A percentile compares a stretch with the other conserved stretches of the same genome.
Evolutionary conservation across 192 early-diverging fungal genomes (phyloP).

Genomic region (Paraglomus occultum): DNA sequence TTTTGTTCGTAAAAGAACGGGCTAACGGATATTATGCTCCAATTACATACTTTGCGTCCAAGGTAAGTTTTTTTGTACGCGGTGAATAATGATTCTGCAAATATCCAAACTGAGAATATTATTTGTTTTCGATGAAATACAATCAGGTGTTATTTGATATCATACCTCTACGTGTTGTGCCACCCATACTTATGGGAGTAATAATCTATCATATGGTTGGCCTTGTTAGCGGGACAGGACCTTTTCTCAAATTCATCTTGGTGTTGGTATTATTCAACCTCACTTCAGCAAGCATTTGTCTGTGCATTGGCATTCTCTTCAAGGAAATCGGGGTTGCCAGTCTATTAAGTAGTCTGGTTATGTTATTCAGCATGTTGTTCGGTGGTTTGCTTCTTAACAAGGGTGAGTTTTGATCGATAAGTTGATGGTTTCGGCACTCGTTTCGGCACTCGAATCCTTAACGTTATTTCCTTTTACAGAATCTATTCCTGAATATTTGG

Average conservation of each 20-base stretch:
- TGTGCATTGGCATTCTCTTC: constrained; percentile 69
- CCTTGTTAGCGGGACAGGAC: constrained; percentile 50
- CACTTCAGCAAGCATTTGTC: constrained; percentile 66
- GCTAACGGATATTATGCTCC: constrained; percentile 71
- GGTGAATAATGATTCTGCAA: neutral
- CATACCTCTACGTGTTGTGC: constrained; percentile 75
- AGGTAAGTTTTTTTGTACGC: constrained; percentile 31
- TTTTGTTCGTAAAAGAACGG: constrained; percentile 68
- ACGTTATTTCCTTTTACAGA: constrained; percentile 41
- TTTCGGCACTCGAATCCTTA: constrained; percentile 10
- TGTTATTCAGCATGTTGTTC: constrained; percentile 88
- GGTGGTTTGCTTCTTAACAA: constrained; percentile 89
- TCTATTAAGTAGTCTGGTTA: constrained; percentile 69
- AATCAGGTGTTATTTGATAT: constrained; percentile 63
- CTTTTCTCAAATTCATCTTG: constrained; percentile 69
- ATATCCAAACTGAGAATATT: constrained; percentile 5
- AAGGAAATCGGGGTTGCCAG: constrained; percentile 67
- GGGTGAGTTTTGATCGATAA: constrained; percentile 36
- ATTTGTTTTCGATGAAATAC: neutral
- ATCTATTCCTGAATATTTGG: constrained; percentile 62
- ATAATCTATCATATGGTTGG: constrained; percentile 87
- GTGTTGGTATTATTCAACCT: constrained; percentile 79
- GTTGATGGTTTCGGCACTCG: neutral
- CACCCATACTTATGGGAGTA: constrained; percentile 70
- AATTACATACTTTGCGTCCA: constrained; percentile 59